Evolutionary conservation across 257 asterid genomes (phyloP), one percentile per base, ranked within the genome.

Genomic region (Ophiorrhiza pumila): DNA sequence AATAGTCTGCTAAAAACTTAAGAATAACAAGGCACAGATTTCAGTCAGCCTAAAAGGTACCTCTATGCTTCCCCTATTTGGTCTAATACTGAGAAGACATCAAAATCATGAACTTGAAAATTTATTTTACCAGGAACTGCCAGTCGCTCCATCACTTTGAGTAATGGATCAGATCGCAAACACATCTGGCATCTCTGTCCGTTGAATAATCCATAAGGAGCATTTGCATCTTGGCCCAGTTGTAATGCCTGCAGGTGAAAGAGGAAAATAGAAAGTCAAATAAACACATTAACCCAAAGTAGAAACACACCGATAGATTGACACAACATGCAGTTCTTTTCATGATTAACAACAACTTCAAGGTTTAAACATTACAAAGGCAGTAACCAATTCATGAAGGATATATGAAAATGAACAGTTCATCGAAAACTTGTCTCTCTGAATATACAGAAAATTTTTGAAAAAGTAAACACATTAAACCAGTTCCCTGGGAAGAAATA

Each of bases 151-250:
- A 89, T 85, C 76, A 89, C 87, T 83, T 89, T 85, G 58, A 85
- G 92, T 81, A 89, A 77, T 65, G 92, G 86, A 76, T 89, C 92
- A 14, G 92, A 84, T 46, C 89, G 82, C 79, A 89, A 85, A 76
- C 96, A 89, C 96, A 89, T 89, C 58, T 87, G 92, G 73, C 96
- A 89, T 78, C 96, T 83, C 87, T 87, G 91, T 47, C 87, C 88
- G 80, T 71, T 84, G 80, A 78, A 80, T 71, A 80, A 71, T 65
- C 84, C 89, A 79, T 45, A 74, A 47, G 93, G 80, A 64, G 91
- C 82, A 77, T 59, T 77, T 57, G 88, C 86, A 77, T 89, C 93
- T 78, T 89, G 91, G 47, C 96, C 86, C 79, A 84, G 82, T 80
- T 89, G 96, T 65, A 89, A 76, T 34, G 96, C 96, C 96, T 87